These are phyloP conservation scores for Trichoderma semiorbis DNA, from an alignment of 2,329 filamentous ascomycete genomes.

Conservation along the genomic window DNA sequence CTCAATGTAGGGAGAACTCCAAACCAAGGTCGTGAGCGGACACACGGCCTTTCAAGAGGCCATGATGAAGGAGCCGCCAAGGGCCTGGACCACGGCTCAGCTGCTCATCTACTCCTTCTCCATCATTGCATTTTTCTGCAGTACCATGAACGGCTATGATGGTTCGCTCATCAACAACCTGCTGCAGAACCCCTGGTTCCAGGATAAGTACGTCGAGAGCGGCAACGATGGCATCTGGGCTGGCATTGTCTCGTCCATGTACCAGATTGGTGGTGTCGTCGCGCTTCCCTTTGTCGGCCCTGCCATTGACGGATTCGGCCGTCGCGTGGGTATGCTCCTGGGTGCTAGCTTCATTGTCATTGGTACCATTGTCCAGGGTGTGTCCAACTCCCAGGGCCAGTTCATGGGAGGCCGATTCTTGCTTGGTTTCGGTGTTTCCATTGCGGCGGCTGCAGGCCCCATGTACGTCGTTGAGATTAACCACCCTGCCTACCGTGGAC, in stretches of 20 bases:
- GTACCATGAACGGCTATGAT: constrained; percentile 51
- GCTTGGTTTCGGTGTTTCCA: constrained; percentile 50
- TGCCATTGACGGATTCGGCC: constrained; percentile 46
- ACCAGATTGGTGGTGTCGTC: constrained; percentile 47
- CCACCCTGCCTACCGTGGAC: constrained; percentile 44
- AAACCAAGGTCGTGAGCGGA: constrained; percentile 20
- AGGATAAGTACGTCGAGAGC: constrained; percentile 35
- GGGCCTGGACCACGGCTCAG: constrained; percentile 37
- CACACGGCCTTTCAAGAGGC: constrained; percentile 46
- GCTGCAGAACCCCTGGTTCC: constrained; percentile 41
- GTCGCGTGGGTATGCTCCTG: constrained; percentile 45
- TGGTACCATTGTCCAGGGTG: constrained; percentile 47
- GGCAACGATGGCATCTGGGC: constrained; percentile 45
- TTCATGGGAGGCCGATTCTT: constrained; percentile 59
- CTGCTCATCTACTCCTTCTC: constrained; percentile 43
- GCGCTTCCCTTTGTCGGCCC: constrained; percentile 49
- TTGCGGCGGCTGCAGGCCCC: constrained; percentile 31
- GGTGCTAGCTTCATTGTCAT: constrained; percentile 43
- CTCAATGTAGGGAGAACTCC: constrained; percentile 1
- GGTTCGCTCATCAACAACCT: constrained; percentile 49
- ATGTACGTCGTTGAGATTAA: constrained; percentile 45
- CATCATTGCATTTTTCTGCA: constrained; percentile 47
- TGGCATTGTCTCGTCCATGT: constrained; percentile 50
- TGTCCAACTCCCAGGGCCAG: constrained; percentile 35
- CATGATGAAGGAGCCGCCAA: constrained; percentile 50